Evolutionary conservation across 371 early-diverging fungal genomes (phyloP), one percentile per base, ranked within the genome.

Genomic region (Thermomucor indicae-seudaticae): DNA sequence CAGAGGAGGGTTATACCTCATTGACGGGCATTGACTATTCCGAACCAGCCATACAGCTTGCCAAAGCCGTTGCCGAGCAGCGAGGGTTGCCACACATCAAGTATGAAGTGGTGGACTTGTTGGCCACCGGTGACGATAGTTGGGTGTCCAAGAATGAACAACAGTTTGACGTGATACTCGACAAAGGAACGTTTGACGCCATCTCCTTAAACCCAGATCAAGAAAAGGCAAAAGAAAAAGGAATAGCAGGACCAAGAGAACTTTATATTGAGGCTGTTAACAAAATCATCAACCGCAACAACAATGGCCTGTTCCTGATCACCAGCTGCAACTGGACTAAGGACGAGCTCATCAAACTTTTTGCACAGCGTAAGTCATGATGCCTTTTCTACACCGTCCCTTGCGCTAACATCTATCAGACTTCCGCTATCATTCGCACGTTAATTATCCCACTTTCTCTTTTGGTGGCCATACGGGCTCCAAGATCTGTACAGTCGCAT

Each of bases 101-200:
- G 3, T 86, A 79, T 45, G 56, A 68, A n/a, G 69, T 78, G 10
- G 78, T 82, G 2, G 89, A 92, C 47, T 77, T 91, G 39, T 55
- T 91, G 25, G 62, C 72, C 4, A 55, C 64, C 8, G 67, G 74
- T 8, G 58, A 69, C 4, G 63, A 64, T 12, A 67, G 64, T 41
- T 84, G 65, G 70, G 70, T n/a, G n/a, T n/a, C 57, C 30, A 19
- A 23, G n/a, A 35, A 42, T 19, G 47, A 34, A 0, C 34, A 57
- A 39, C 61, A 17, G 44, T 92, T 83, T 55, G 75, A 79, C 35
- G 61, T 93, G 3, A 76, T 89, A 34, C 45, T 94, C 51, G 96
- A 95, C 63, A 95, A 95, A 62, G 96, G 96, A 20, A 94, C 96
- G 0, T 92, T 88, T 61, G 96, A 95, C 62, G 96, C 96, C 10